Percentiles rank a stretch among this genome's conserved stretches.
These are phyloP conservation scores for Papiliotrema flavescens DNA, from an alignment of 1,284 basidiomycete genomes.

Conservation along the genomic window DNA sequence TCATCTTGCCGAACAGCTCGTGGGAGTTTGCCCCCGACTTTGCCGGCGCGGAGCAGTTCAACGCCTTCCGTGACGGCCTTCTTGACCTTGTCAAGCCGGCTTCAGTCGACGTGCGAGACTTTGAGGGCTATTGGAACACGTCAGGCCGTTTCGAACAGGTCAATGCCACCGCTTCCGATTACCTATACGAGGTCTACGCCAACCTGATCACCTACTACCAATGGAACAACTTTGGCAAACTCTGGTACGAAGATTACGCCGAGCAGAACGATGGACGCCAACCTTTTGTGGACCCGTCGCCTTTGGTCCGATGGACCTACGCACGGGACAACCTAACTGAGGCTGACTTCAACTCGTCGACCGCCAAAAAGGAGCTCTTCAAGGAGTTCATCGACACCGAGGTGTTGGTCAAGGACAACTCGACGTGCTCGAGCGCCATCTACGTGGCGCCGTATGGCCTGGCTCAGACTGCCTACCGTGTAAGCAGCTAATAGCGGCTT, in stretches of 20 bases:
- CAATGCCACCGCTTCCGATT: conserved; percentile 28
- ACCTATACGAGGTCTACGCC: conserved; percentile 45
- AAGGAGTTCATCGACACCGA: conserved; percentile 47
- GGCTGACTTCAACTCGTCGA: conserved; percentile 15
- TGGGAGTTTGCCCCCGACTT: conserved; percentile 33
- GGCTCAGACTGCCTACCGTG: conserved; percentile 22
- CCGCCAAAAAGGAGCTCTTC: conserved; percentile 26
- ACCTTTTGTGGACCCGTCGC: conserved; percentile 51
- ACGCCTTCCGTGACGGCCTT: conserved; percentile 48
- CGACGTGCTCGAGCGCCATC: conserved; percentile 49
- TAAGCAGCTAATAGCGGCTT: conserved; percentile 21
- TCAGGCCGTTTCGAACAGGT: conserved; percentile 23
- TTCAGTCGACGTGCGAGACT: conserved; percentile 40
- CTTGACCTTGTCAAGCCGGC: conserved; percentile 43
- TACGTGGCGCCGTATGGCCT: conserved; percentile 45
- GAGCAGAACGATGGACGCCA: conserved; percentile 45
- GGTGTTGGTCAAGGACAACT: conserved; percentile 37
- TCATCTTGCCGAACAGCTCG: conserved; percentile 46
- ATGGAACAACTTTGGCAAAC: conserved; percentile 45
- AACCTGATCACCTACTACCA: conserved; percentile 49
- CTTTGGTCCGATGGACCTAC: conserved; percentile 47
- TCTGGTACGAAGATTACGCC: conserved; percentile 49
- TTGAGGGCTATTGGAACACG: conserved; percentile 42
- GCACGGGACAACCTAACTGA: conserved; percentile 26
- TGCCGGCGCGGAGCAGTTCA: conserved; percentile 35